Evolutionary conservation across 352 stramenopile species (phyloP).

Genomic region (Thalassiosira ordinaria): DNA sequence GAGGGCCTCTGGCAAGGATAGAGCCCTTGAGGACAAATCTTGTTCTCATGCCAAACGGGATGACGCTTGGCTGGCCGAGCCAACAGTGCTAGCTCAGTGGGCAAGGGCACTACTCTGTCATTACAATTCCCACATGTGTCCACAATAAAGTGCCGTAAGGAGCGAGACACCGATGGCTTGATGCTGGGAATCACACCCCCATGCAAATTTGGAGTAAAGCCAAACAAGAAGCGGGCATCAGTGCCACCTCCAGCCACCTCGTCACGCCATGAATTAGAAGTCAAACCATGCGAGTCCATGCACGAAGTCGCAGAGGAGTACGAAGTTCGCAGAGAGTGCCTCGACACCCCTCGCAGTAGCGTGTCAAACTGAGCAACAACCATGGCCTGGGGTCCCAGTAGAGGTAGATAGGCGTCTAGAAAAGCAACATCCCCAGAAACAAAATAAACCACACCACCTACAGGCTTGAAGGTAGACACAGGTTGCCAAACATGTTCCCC

Average conservation of each 20-base stretch:
- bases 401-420: no score
- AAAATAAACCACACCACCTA: no score
- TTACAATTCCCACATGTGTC: background rate
- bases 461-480: no score
- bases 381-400: no score
- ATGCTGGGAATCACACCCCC: background rate
- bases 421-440: no score
- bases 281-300: no score
- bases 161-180: background rate
- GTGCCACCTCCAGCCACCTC: conserved; percentile 1
- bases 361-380: no score
- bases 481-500: no score
- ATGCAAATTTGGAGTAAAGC: background rate
- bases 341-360: no score
- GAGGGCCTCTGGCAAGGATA: background rate
- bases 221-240: background rate
- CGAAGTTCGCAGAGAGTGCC: no score
- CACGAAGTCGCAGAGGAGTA: no score
- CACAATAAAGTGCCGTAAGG: background rate
- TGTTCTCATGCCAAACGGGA: background rate
- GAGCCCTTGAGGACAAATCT: background rate
- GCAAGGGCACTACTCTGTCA: background rate
- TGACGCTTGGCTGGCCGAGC: background rate
- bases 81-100: background rate
- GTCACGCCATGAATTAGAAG: background rate